A percentile compares a stretch with the other conserved stretches of the same genome.
Evolutionary conservation across 2,329 filamentous ascomycete species (phyloP).

Genomic region (Alternaria arbusti): DNA sequence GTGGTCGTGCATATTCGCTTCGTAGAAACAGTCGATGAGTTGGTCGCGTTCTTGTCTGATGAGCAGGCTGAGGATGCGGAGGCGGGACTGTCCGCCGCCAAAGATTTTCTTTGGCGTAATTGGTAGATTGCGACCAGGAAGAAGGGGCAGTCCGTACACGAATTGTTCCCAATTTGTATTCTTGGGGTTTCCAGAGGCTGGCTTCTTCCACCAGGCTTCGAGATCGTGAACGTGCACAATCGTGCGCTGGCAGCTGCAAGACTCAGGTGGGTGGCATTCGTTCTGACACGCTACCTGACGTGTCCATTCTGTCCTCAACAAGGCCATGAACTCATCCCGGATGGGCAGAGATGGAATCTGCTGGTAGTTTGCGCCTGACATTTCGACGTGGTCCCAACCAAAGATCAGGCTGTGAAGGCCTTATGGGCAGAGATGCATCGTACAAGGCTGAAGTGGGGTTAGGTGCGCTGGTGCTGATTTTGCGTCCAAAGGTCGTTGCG

Average conservation of each 20-base stretch:
- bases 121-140: too few species aligned
- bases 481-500: too few species aligned
- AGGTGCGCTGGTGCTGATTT: too few species aligned
- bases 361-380: neutral
- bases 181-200: neutral
- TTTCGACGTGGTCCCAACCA: constrained; percentile 11
- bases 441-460: too few species aligned
- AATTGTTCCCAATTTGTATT: too few species aligned
- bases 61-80: neutral
- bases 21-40: neutral
- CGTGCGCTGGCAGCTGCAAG: constrained; percentile 9
- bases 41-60: neutral
- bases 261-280: neutral
- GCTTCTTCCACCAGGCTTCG: constrained; percentile 13
- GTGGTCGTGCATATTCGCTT: neutral
- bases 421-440: too few species aligned
- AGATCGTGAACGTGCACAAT: constrained; percentile 14
- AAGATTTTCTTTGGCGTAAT: neutral
- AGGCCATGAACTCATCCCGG: neutral
- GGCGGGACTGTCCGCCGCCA: neutral
- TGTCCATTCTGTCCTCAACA: neutral
- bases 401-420: neutral
- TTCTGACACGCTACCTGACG: neutral
- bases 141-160: too few species aligned
- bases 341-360: neutral